Evolutionary conservation across 768 basidiomycete species (phyloP), one percentile per base, ranked within the genome.

Genomic region (Gloeophyllum trabeum): DNA sequence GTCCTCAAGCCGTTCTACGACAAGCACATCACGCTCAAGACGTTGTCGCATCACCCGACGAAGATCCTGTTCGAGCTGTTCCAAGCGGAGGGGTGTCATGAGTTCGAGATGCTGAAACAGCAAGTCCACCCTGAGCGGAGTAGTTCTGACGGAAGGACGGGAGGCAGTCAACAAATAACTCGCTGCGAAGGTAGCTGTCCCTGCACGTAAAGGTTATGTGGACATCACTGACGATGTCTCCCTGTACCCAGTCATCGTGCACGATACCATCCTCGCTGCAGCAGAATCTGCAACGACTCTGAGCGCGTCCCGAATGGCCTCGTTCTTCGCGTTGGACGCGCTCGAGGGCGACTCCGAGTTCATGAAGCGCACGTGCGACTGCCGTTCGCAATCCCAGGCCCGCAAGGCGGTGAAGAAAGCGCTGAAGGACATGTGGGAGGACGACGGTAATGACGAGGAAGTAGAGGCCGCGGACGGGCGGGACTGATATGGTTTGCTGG

Each of bases 1-100:
- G 61, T 81, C 37, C 63, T 89, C 42, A 69, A 75, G 57, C 87
- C 87, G 4, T 92, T 91, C 57, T 86, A 79, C 52, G 78, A 88
- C 58, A 69, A 70, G 48, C 76, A 88, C 48, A 73, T 90, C 57
- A 76, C 76, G 21, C 62, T 86, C 43, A 73, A 76, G 51, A 85
- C 79, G 24, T 64, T 88, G 16, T 75, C 82, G 3, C 75, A 78
- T 49, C 85, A 89, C 57, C 88, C 87, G 1, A 84, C 81, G 20
- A 81, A 81, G 53, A 64, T 75, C 41, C 66, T 90, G 10, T 78
- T 79, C 41, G 85, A 89, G 52, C 55, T 85, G 21, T 63, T 88
- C 41, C 81, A 88, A 52, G 70, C 74, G 22, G 71, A 79, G 49
- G 79, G 80, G 34, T 87, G 87, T 51, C 78, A 76, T 40, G 61